Base-by-base conservation (phyloP, 23 red algal genomes). In the Gracilaria gracilis region DNA sequence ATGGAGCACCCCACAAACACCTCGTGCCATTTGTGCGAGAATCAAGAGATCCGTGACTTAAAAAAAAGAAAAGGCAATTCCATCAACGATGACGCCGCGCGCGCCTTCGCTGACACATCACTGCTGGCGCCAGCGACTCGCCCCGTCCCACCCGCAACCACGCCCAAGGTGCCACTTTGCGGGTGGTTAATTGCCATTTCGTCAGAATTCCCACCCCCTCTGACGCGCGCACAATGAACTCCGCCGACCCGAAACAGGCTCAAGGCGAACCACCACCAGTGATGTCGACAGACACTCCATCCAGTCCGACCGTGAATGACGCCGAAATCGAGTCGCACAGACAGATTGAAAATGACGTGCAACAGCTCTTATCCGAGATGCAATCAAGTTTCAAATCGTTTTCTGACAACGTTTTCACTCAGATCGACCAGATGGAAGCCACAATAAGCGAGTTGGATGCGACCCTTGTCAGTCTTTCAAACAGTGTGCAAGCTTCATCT, bases 321-420 rank as follows among this genome's bases (percentile, higher is more conserved):
- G 82, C 82, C 36, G 39, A 53, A 36, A 35, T 67, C 37, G 82
- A 67, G 28, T 15, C 82, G 28, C 69, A 87, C 31, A 36, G 69
- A 19, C 47, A 70, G 36, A 90, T 90, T 67, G 61, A 81, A 57
- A 27, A 33, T 28, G 86, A 90, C 19, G 57, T 81, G 24, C 86
- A 81, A 35, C 73, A 67, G 15, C 75, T 90, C 17, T 55, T 90
- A 21, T 66, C 73, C 16, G 86, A 90, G 37, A 90, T 90, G 86
- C 54, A 64, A 28, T 67, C 73, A 2, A 73, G 70, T 48, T 90
- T 90, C 86, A 90, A 90, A 20, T 80, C 70, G 8, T 90, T 90
- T 59, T 90, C 86, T 4, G 86, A 90, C 23, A 81, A 72, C 29
- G 53, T 90, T 1, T 90, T 90, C 23, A 53, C 86, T 35, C 50